These are phyloP conservation scores for Rhodotorula paludigena DNA, from an alignment of 768 basidiomycete genomes.

Conservation along the genomic window DNA sequence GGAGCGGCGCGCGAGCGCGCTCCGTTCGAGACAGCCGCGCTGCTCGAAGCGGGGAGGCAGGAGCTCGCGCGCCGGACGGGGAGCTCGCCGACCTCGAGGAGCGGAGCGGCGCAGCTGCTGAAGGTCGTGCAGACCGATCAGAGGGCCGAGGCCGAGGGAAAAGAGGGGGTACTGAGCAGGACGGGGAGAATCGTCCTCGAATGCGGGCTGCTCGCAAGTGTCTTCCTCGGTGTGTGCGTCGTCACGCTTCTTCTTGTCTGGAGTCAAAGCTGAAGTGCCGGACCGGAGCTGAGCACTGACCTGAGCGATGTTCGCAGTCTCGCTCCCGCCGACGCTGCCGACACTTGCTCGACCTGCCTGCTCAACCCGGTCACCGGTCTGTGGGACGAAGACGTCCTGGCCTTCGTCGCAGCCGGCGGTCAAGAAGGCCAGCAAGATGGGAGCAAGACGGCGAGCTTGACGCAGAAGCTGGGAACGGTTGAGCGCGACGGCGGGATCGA, in stretches of 20 bases:
- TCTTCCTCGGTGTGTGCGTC: constrained; percentile 21
- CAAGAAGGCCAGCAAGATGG: background rate
- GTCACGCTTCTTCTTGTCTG: too few species aligned
- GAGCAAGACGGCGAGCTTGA: background rate
- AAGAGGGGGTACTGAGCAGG: background rate
- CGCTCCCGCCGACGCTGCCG: constrained; percentile 15
- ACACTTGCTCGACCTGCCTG: constrained; percentile 21
- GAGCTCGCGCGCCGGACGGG: constrained; percentile 9
- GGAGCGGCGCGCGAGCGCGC: background rate
- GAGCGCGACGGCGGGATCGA: constrained; percentile 1
- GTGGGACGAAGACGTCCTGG: constrained; percentile 24
- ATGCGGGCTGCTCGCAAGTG: constrained; percentile 9
- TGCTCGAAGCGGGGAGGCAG: background rate
- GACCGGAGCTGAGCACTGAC: background rate
- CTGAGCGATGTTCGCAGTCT: background rate
- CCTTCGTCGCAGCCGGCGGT: constrained; percentile 5
- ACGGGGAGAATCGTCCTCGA: constrained; percentile 13
- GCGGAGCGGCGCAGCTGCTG: constrained; percentile 3
- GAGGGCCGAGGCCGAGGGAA: background rate
- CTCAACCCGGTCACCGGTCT: background rate
- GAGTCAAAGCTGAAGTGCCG: too few species aligned
- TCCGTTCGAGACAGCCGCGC: background rate
- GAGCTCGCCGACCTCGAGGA: background rate
- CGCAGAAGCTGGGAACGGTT: constrained; percentile 5
- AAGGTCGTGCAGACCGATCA: background rate